A percentile compares a stretch with the other conserved stretches of the same genome.
Evolutionary conservation across 2,329 filamentous ascomycete genomes (phyloP).

Genomic region (Fusarium vanettenii): DNA sequence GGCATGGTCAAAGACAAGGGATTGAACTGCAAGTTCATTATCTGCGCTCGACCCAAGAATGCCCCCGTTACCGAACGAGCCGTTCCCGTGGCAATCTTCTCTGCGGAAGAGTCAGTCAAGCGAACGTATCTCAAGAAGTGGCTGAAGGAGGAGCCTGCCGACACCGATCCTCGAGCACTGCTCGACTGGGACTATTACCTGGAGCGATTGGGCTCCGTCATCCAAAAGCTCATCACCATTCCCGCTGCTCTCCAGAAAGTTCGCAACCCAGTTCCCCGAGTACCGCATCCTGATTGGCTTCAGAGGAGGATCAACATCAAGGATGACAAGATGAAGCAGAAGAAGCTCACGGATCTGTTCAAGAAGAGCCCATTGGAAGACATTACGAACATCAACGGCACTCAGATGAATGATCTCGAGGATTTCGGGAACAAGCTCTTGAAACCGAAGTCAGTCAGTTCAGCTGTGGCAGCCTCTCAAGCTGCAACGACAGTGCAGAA

Average conservation of each 20-base stretch:
- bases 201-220: constrained; percentile 94
- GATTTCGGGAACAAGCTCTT: constrained; percentile 80
- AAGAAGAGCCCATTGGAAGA: constrained; percentile 77
- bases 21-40: constrained; percentile 99
- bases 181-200: constrained; percentile 98
- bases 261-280: constrained; percentile 91
- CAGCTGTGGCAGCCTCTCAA: constrained; percentile 67
- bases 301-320: constrained; percentile 93
- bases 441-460: constrained; percentile 70
- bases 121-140: constrained; percentile 92
- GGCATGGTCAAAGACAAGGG: constrained; percentile 99
- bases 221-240: constrained; percentile 99
- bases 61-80: constrained; percentile 95
- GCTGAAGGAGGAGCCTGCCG: constrained; percentile 90
- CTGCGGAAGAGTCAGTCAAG: constrained; percentile 89
- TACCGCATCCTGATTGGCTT: constrained; percentile 96
- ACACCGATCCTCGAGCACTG: constrained; percentile 89
- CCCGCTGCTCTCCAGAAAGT: constrained; percentile 96
- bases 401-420: constrained; percentile 76
- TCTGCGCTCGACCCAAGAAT: constrained; percentile 86
- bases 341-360: constrained; percentile 92
- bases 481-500: constrained; percentile 66
- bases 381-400: constrained; percentile 72
- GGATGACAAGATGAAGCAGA: constrained; percentile 98
- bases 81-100: constrained; percentile 96